These are phyloP conservation scores for Spergularia marina DNA, from an alignment of 148 eudicot genomes.

Conservation along the genomic window DNA sequence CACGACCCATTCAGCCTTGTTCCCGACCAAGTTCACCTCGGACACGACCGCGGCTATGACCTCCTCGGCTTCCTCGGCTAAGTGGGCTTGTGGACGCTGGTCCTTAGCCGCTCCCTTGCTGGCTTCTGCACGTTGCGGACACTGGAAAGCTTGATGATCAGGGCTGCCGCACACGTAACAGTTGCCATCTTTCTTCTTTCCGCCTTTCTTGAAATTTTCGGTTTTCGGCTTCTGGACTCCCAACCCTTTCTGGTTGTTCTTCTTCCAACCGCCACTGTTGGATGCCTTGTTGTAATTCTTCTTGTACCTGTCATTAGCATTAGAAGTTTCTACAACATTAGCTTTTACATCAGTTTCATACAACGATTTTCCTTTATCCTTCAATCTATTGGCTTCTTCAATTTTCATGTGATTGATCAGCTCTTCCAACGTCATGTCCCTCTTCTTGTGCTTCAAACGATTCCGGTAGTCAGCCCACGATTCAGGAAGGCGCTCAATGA, in stretches of 20 bases:
- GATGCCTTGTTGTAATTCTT: background rate
- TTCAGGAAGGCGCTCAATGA: background rate
- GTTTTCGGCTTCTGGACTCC: background rate
- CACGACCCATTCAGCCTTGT: too few relatives aligned
- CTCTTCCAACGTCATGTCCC: background rate
- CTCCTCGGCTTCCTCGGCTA: background rate
- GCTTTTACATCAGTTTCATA: background rate
- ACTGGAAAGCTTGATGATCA: background rate
- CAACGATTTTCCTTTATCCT: background rate
- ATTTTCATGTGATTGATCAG: background rate
- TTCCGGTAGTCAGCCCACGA: background rate
- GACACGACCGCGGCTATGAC: background rate
- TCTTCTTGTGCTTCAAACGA: constrained; percentile 1
- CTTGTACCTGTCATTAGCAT: background rate
- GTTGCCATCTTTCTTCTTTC: background rate
- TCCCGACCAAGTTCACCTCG: background rate
- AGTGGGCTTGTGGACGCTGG: background rate
- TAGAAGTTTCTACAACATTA: background rate
- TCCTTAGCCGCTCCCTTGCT: background rate
- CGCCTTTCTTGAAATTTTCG: too few relatives aligned
- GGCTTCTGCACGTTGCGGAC: background rate
- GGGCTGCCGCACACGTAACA: background rate
- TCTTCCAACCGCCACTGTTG: background rate
- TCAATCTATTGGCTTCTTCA: background rate
- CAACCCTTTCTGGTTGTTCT: background rate